Evolutionary conservation across 805 yeast species (phyloP).

Genomic region (Zygotorulaspora sp.): DNA sequence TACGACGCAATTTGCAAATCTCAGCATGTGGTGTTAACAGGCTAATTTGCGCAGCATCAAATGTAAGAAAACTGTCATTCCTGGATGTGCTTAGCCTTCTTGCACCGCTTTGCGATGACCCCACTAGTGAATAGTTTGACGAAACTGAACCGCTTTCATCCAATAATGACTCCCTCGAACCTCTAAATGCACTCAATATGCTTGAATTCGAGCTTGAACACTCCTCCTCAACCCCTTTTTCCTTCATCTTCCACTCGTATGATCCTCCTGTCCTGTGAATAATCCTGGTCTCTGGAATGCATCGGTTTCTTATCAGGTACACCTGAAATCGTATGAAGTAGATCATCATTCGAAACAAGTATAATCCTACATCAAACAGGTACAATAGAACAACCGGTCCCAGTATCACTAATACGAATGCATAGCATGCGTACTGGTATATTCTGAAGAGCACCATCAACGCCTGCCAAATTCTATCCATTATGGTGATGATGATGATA

Average conservation of each 20-base stretch:
- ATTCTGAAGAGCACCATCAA: conserved; percentile 5
- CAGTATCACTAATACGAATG: conserved; percentile 6
- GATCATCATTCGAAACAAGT: conserved; percentile 8
- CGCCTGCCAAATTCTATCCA: conserved; percentile 6
- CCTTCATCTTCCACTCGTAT: neutral
- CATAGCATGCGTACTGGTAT: conserved; percentile 11
- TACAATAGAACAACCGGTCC: conserved; percentile 10
- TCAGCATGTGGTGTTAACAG: conserved; percentile 2
- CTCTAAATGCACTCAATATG: conserved; percentile 8
- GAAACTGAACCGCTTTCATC: conserved; percentile 12
- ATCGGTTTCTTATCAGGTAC: conserved; percentile 8
- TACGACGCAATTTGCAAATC: conserved; percentile 6
- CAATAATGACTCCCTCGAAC: conserved; percentile 11
- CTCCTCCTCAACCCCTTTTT: conserved; percentile 1
- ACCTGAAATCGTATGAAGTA: conserved; percentile 9
- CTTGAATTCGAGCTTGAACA: conserved; percentile 8
- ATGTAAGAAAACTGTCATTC: neutral
- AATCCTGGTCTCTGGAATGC: conserved; percentile 1
- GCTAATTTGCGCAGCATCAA: conserved; percentile 4
- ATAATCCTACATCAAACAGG: conserved; percentile 8
- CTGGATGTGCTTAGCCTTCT: conserved; percentile 1
- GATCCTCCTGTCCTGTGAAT: conserved; percentile 1
- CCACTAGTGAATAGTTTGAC: conserved; percentile 9
- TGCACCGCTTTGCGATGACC: conserved; percentile 2
- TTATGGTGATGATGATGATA: neutral